Evolutionary conservation across 352 stramenopile genomes (phyloP).

Genomic region (Pythium phragmitis): DNA sequence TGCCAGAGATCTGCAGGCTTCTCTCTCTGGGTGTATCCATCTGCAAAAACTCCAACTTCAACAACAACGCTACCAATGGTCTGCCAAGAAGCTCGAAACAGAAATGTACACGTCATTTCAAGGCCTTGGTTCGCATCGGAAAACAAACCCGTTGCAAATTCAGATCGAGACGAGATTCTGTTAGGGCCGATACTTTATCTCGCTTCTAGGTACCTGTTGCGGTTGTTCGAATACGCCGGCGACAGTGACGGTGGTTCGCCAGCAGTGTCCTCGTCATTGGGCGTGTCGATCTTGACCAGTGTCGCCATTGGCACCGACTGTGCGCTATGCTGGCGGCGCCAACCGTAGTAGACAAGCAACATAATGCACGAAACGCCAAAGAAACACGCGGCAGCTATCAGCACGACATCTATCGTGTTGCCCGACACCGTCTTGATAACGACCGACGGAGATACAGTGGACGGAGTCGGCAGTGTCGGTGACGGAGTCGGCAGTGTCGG

Average conservation of each 20-base stretch:
- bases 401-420: background rate
- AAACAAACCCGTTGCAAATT: too few relatives aligned
- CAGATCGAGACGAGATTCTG: too few relatives aligned
- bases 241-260: background rate
- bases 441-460: background rate
- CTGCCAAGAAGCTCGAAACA: too few relatives aligned
- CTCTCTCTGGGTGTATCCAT: too few relatives aligned
- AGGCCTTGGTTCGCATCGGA: too few relatives aligned
- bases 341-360: background rate
- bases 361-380: background rate
- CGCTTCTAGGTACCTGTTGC: background rate
- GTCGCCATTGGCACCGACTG: background rate
- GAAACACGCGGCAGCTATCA: background rate
- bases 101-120: too few relatives aligned
- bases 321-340: background rate
- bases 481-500: background rate
- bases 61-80: too few relatives aligned
- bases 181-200: background rate
- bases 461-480: background rate
- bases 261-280: background rate
- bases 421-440: background rate
- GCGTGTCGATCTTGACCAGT: background rate
- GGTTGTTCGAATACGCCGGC: background rate
- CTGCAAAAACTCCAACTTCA: too few relatives aligned
- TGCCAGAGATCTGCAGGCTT: too few relatives aligned